phyloP scores from a whole-genome alignment of 176 grass and related monocot genomes.

The Oryza coarctata region DNA sequence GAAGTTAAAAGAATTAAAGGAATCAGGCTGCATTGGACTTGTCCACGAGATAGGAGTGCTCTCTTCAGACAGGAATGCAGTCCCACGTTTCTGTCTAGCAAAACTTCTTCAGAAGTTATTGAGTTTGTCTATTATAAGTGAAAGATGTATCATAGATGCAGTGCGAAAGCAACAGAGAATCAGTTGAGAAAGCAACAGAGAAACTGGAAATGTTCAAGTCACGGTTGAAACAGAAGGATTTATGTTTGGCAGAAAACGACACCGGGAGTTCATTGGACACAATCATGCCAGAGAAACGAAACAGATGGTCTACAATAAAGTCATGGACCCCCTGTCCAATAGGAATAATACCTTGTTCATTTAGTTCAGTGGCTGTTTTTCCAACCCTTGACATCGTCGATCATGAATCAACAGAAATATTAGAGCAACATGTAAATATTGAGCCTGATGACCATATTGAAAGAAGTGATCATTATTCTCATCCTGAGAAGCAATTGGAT shows the following conservation, averaged over 20 bases:
- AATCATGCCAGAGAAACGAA: conserved; percentile 30
- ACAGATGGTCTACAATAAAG: conserved; percentile 57
- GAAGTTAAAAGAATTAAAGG: conserved; percentile 62
- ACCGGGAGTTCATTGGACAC: conserved; percentile 1
- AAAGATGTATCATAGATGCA: conserved; percentile 64
- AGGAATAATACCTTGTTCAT: conserved; percentile 83
- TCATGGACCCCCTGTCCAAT: conserved; percentile 82
- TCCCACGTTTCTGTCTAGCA: conserved; percentile 64
- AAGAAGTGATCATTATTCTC: conserved; percentile 17
- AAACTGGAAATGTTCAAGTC: conserved; percentile 54
- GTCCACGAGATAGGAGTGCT: conserved; percentile 51
- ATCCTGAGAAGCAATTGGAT: conserved; percentile 19
- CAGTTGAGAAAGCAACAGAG: conserved; percentile 44
- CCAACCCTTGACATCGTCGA: conserved; percentile 47
- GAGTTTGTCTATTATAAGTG: conserved; percentile 50
- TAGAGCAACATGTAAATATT: conserved; percentile 26
- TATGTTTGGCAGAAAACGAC: not conserved
- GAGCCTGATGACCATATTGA: conserved; percentile 31
- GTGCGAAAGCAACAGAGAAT: conserved; percentile 46
- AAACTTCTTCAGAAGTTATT: conserved; percentile 64
- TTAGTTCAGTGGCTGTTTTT: conserved; percentile 82
- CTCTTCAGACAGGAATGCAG: conserved; percentile 52
- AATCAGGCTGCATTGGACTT: conserved; percentile 52
- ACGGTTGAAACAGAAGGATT: conserved; percentile 24
- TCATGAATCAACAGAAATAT: not conserved